Base-by-base conservation (phyloP, 345 rosid species). In the Boechera divaricarpa region DNA sequence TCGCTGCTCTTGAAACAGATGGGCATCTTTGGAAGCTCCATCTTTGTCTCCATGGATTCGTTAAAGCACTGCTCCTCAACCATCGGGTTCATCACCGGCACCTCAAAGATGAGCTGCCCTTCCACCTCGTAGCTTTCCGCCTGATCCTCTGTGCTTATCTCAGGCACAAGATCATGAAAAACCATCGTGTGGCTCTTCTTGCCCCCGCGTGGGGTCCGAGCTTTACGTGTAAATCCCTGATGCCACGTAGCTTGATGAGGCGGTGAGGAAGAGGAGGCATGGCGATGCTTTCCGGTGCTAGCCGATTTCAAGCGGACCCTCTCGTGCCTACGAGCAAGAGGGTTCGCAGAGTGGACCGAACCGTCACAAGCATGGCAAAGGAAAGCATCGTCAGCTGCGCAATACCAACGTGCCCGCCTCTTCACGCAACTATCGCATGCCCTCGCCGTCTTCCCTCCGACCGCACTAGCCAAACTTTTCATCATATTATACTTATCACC, bases 331-430 rank as follows among this genome's bases (percentile, higher is more conserved):
- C 90, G 86, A 3, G 98, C 92, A 7, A 94, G 78, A 4, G 89
- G 86, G 67, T 94, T 94, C 3, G 99, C 98, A 1, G 96, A 90
- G 77, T 94, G 98, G 31, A 94, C 96, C 2, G 88, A 81, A 26
- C 87, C 83, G 21, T 94, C 99, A 71, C 98, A 94, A 24, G 78
- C 69, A 77, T 92, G 94, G 82, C 98, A 94, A 66, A 94, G 95
- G 74, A 94, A 94, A 32, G 98, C 98, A 80, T 94, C 98, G 48
- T 94, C 98, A 1, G 98, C 90, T 0, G 92, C 90, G 36, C 99
- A 92, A 79, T 90, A 94, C 99, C 98, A 94, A 4, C 97, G 83
- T 0, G 98, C 97, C 15, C 98, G 76, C 78, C 83, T 88, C 77
- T 83, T 84, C 73, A 89, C 82, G 76, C 98, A 94, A 65, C 83